These are phyloP conservation scores for Croton laevigatus DNA, from an alignment of 441 rosid species.

Conservation along the genomic window DNA sequence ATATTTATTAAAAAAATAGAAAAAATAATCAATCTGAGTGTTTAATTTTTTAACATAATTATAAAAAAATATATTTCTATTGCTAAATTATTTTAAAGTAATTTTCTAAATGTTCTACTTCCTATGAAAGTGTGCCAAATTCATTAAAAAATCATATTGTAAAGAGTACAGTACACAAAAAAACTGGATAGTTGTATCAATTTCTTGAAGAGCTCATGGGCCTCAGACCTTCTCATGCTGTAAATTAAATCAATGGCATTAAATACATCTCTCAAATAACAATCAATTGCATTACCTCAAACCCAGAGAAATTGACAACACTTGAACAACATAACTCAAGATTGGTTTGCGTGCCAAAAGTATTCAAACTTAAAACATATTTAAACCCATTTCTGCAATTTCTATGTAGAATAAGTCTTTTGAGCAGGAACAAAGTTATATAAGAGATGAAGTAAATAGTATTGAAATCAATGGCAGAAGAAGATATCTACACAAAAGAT, in stretches of 20 bases:
- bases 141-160: background rate
- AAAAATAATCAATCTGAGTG: no score
- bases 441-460: background rate
- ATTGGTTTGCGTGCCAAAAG: conserved; percentile 32
- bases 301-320: conserved; percentile 14
- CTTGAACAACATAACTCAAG: conserved; percentile 12
- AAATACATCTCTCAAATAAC: background rate
- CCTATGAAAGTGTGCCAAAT: conserved; percentile 19
- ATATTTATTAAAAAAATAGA: no score
- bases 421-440: background rate
- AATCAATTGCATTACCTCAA: background rate
- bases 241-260: background rate
- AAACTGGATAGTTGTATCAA: no score
- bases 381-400: background rate
- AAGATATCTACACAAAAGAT: conserved; percentile 50
- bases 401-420: background rate
- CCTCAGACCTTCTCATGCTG: background rate
- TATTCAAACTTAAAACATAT: background rate
- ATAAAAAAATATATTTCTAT: no score
- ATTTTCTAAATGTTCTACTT: no score
- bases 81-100: no score
- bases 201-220: background rate
- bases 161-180: no score
- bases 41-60: no score
- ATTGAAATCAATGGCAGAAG: conserved; percentile 32